Evolutionary conservation across 108 stramenopile genomes (phyloP).

Genomic region (Nitzschia palea): DNA sequence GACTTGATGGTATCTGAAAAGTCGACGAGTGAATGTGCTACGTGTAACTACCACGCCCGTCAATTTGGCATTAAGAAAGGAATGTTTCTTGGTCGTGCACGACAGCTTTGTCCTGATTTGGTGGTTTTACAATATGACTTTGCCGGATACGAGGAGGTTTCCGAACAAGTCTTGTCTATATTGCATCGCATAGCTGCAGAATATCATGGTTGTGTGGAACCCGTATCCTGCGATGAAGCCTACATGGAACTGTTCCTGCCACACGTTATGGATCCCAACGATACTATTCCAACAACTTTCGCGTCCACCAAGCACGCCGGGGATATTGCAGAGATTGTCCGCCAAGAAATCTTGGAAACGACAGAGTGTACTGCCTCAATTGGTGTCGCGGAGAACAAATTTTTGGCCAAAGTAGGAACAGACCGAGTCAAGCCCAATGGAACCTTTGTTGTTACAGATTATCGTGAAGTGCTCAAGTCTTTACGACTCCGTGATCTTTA

Average conservation of each 20-base stretch:
- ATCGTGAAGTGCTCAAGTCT: slow-evolving; percentile 52
- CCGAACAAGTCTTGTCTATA: slow-evolving; percentile 73
- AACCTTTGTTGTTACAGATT: slow-evolving; percentile 65
- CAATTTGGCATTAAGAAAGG: slow-evolving; percentile 87
- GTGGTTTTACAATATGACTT: slow-evolving; percentile 91
- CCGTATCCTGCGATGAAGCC: slow-evolving; percentile 92
- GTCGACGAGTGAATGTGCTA: slow-evolving; percentile 86
- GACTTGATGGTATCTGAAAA: slow-evolving; percentile 32
- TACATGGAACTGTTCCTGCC: slow-evolving; percentile 71
- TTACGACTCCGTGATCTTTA: slow-evolving; percentile 82
- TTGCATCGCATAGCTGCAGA: slow-evolving; percentile 56
- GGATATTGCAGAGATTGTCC: slow-evolving; percentile 47
- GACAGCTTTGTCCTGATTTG: slow-evolving; percentile 83
- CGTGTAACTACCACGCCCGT: slow-evolving; percentile 93
- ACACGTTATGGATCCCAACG: neutral
- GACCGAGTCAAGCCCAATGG: slow-evolving; percentile 89
- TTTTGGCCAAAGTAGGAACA: slow-evolving; percentile 89
- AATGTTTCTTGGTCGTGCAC: slow-evolving; percentile 91
- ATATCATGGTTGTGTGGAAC: slow-evolving; percentile 74
- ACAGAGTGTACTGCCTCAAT: slow-evolving; percentile 91
- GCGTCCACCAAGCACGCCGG: slow-evolving; percentile 17
- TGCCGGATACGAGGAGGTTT: slow-evolving; percentile 84
- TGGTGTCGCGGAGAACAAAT: slow-evolving; percentile 83
- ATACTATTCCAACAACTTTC: slow-evolving; percentile 17
- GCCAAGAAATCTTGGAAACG: slow-evolving; percentile 61